phyloP scores from a whole-genome alignment of 2,329 filamentous ascomycete genomes.

The Cladosporium halotolerans region DNA sequence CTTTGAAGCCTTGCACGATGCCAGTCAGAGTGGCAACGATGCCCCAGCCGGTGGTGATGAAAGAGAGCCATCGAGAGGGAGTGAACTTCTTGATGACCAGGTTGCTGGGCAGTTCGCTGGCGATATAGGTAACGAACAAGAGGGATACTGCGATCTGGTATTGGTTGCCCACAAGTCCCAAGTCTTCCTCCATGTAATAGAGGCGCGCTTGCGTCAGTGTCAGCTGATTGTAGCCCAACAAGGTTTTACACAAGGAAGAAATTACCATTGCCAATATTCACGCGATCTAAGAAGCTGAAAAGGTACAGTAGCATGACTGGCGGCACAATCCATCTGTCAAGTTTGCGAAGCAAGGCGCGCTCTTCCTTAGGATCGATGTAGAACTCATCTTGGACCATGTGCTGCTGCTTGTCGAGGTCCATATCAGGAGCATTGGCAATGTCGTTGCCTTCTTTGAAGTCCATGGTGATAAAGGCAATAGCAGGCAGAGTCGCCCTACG shows the following conservation, averaged over 20 bases:
- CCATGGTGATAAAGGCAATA: neutral
- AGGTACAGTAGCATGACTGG: slow-evolving; percentile 51
- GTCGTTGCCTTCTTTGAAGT: neutral
- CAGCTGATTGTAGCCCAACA: neutral
- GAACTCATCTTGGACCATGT: neutral
- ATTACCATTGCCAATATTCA: slow-evolving; percentile 2
- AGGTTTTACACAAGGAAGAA: too few species aligned
- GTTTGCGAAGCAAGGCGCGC: slow-evolving; percentile 41
- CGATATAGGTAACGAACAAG: slow-evolving; percentile 26
- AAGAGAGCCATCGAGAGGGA: slow-evolving; percentile 23
- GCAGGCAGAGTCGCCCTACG: too few species aligned
- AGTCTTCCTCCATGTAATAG: slow-evolving; percentile 40
- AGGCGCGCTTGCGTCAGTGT: slow-evolving; percentile 29
- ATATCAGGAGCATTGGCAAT: neutral
- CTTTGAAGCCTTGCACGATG: slow-evolving; percentile 38
- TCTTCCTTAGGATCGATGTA: slow-evolving; percentile 42
- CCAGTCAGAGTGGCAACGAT: slow-evolving; percentile 45
- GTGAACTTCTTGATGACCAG: slow-evolving; percentile 45
- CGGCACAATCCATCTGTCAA: slow-evolving; percentile 44
- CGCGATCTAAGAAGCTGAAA: slow-evolving; percentile 43
- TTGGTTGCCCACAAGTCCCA: slow-evolving; percentile 35
- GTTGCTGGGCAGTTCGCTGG: slow-evolving; percentile 44
- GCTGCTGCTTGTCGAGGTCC: neutral
- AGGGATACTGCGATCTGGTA: slow-evolving; percentile 26
- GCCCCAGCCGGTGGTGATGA: slow-evolving; percentile 30